Conservation (phyloP, 768 basidiomycete species). For the Rickenella mellea region DNA sequence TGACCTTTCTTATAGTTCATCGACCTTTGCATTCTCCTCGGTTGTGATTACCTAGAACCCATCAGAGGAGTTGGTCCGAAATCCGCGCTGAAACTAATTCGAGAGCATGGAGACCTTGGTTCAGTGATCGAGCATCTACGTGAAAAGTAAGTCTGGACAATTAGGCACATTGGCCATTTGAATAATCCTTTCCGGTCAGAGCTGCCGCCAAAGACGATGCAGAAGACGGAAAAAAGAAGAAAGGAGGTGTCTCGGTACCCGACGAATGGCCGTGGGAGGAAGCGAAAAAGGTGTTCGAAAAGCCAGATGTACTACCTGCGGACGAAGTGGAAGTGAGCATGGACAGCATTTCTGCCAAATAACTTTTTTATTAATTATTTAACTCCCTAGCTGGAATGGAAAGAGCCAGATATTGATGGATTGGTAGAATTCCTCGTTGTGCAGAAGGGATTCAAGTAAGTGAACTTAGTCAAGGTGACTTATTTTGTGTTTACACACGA, state of each 20-base stretch:
- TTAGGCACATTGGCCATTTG: background rate
- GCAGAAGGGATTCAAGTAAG: conserved; percentile 96
- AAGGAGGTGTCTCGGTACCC: conserved; percentile 71
- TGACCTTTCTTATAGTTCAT: conserved; percentile 55
- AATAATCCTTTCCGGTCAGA: conserved; percentile 16
- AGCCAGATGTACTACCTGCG: conserved; percentile 84
- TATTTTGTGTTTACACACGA: background rate
- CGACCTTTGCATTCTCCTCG: conserved; percentile 91
- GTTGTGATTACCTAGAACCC: conserved; percentile 99
- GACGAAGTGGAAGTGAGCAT: conserved; percentile 69
- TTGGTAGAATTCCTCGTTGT: conserved; percentile 87
- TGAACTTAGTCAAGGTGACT: conserved; percentile 6
- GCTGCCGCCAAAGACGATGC: conserved; percentile 31
- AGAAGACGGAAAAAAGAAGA: conserved; percentile 57
- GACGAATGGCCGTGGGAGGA: conserved; percentile 98
- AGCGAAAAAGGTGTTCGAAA: conserved; percentile 82
- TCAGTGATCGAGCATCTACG: conserved; percentile 70
- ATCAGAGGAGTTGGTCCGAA: conserved; percentile 95
- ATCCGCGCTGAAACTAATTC: conserved; percentile 84
- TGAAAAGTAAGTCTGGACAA: conserved; percentile 49
- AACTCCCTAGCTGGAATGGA: conserved; percentile 83
- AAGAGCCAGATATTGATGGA: conserved; percentile 84
- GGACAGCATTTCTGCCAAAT: conserved; percentile 1
- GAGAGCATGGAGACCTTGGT: conserved; percentile 68
- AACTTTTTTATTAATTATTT: background rate